Base-by-base conservation (phyloP, 148 eudicot genomes). In the Nepenthes mirabilis region DNA sequence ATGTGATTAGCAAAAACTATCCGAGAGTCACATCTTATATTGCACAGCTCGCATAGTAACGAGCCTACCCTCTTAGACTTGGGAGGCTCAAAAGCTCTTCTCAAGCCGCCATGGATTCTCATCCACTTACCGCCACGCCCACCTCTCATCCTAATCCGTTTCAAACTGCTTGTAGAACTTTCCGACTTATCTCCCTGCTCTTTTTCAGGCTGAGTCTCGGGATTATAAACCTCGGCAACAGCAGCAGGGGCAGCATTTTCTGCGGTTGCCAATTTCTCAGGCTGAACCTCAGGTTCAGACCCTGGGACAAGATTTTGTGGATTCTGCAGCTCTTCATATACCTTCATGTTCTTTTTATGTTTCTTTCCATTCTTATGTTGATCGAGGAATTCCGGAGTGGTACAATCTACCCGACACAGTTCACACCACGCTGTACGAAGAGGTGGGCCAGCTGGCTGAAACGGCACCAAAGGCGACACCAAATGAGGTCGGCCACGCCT, bases 391-490 rank as follows among this genome's bases (percentile, higher is more conserved):
- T 83, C 90, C 55, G 63, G 63, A 58, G 77, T 81, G 56, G 68
- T 85, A 76, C 96, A 89, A 43, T 83, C 93, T 48, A 76, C 79
- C 65, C 66, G 70, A 69, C 96, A 89, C 56, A 89, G 69, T 70
- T 85, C 96, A 68, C 96, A 89, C 74, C 71, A 69, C 9, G 72
- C 76, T 63, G 60, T 67, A 36, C 47, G 58, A 59, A 61, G 60
- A 33, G 69, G 66, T 43, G 71, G 45, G 9, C 62, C 45, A 3
- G 45, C 8, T 40, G 45, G 45, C 45, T 40, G 45, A 8, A 8
- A 8, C 8, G 45, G 45, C 4, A 8, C 45, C 8, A 8, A 40
- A 40, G 4, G 8, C 8, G 45, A 40, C 8, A 8, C 45, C 4
- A 8, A 0, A 40, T 40, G 45, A 40, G 45, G 8, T 40, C 6